phyloP scores from a whole-genome alignment of 179 eudicot species.

The Pouteria campechiana region DNA sequence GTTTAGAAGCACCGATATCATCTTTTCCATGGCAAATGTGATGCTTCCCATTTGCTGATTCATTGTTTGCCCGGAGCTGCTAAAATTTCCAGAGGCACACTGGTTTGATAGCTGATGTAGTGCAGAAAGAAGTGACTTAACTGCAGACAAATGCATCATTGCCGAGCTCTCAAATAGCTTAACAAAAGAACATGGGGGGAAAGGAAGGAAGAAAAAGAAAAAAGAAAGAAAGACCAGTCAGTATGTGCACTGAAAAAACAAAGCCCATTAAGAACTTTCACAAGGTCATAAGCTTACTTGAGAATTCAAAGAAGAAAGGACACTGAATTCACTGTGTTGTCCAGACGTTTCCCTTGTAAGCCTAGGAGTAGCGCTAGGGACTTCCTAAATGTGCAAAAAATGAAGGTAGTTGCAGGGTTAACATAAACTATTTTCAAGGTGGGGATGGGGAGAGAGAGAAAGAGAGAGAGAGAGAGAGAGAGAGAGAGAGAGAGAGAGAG shows the following conservation, averaged over 20 bases:
- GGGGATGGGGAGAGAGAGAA: too few species aligned
- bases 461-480: too few species aligned
- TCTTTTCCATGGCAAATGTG: conserved; percentile 82
- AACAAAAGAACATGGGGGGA: not conserved
- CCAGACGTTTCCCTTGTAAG: conserved; percentile 85
- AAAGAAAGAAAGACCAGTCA: conserved; percentile 10
- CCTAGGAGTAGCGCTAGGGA: conserved; percentile 58
- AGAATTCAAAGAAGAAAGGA: conserved; percentile 90
- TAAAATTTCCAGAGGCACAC: conserved; percentile 43
- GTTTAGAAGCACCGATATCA: conserved; percentile 74
- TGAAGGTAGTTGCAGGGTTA: too few species aligned
- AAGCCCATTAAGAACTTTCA: not conserved
- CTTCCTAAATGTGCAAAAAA: conserved; percentile 77
- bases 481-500: too few species aligned
- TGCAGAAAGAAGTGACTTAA: conserved; percentile 90
- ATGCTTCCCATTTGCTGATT: conserved; percentile 86
- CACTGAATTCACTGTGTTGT: conserved; percentile 75
- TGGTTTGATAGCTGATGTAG: conserved; percentile 85
- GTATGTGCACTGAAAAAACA: not conserved
- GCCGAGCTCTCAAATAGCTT: conserved; percentile 94
- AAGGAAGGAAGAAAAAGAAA: conserved; percentile 1
- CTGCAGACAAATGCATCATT: conserved; percentile 83
- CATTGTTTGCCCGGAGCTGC: conserved; percentile 49
- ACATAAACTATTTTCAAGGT: too few species aligned
- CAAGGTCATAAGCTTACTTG: conserved; percentile 45